Evolutionary conservation across 257 asterid genomes (phyloP), one percentile per base, ranked within the genome.

Genomic region (Jaltomata sinuosa): DNA sequence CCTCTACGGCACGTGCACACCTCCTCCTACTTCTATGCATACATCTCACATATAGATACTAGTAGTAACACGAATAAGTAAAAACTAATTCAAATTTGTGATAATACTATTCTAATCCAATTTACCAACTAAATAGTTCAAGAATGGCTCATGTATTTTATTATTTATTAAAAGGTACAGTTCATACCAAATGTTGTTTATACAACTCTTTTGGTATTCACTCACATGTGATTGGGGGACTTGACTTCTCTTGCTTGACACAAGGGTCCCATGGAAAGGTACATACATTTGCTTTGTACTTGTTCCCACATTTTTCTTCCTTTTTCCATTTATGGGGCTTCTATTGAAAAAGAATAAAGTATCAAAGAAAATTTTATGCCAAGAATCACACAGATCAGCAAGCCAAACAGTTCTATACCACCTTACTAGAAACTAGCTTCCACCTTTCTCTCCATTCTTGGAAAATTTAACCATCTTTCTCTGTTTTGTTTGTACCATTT

Each of bases 1-100:
- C 91, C 90, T 87, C 87, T 88, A 89, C 91, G 92, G 91, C 94
- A 92, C 94, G 91, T 92, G 93, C 94, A 88, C 89, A 12, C 81
- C 90, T 59, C 71, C 79, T 38, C 22, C 50, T 47, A 25, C 45
- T 82, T 57, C 53, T 36, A 80, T 62, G 36, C 84, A 78, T 25
- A 45, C 8, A 77, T 47, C 53, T 40, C 52, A 47, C 16, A 11
- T 8, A 40, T n/a, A n/a, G n/a, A n/a, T n/a, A n/a, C n/a, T n/a
- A 45, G 47, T 47, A 47, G 5, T 15, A 64, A 64, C 29, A 32
- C 18, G 27, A 67, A 32, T 31, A 65, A 65, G 1, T 65, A 14
- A 14, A 0, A 1, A 19, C 61, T 53, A 53, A 34, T 67, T 31
- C 76, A 31, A 62, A 62, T 29, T 62, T 11, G 31, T 62, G 11